Evolutionary conservation across 768 basidiomycete species (phyloP), one percentile per base, ranked within the genome.

Genomic region (Russula foetens): DNA sequence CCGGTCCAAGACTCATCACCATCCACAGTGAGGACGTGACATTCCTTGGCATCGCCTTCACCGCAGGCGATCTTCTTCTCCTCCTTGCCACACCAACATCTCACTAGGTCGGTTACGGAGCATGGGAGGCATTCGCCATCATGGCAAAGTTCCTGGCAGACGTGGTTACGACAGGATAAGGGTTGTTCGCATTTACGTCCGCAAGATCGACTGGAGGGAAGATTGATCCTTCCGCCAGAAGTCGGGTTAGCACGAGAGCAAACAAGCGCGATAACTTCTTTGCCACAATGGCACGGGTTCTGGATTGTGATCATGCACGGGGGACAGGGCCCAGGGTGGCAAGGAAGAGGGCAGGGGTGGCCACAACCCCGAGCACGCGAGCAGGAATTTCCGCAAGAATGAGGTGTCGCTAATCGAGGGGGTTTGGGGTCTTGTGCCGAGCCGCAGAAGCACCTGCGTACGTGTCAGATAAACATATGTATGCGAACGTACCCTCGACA

Each of bases 271-370:
- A 88, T 74, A 1, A 75, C 71, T 35, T 81, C 77, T 61, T 82
- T 79, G 49, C 81, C 80, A 64, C 94, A 98, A 53, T 90, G 85
- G 69, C 97, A 99, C 1, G 79, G 75, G n/a, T 84, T 73, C 45
- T 82, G 80, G 0, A 88, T 83, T 6, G 88, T 90, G 12, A 96
- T 81, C 63, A 84, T 82, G 69, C 97, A 99, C 0, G 93, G 93
- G 0, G 95, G 95, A 73, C 97, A 99, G 0, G 96, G 97, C 0
- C 96, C 97, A 0, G 97, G 96, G 71, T 98, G 96, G 68, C 96
- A 98, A 15, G 77, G 76, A 15, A 93, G 70, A 0, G 93, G 83
- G 70, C 95, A 98, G 0, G 91, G 77, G 69, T 98, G 96, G 0
- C 78, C 77, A 66, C 96, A 99, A 0, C 66, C 66, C 29, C 86